phyloP scores from a whole-genome alignment of 768 basidiomycete species.

The Russula earlei region DNA sequence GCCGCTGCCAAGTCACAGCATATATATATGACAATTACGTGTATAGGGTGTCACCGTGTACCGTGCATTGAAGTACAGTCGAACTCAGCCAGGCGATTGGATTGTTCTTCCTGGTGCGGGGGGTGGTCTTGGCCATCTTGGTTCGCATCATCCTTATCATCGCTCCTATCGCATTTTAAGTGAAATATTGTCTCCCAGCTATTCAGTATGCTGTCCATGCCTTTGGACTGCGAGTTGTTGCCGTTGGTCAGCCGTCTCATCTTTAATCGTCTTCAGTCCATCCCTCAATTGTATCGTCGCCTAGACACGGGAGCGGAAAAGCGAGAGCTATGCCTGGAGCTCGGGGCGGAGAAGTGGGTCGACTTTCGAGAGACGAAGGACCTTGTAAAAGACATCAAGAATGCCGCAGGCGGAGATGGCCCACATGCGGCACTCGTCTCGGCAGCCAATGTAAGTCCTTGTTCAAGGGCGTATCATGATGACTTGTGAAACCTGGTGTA shows the following conservation, averaged over 20 bases:
- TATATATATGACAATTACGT: background rate
- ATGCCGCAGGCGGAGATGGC: conserved; percentile 54
- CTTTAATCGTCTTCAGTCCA: background rate
- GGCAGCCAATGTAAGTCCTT: conserved; percentile 36
- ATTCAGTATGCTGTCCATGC: conserved; percentile 65
- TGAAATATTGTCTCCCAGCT: conserved; percentile 29
- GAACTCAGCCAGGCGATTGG: conserved; percentile 61
- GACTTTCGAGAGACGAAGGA: conserved; percentile 67
- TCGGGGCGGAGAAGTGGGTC: conserved; percentile 70
- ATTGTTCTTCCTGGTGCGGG: conserved; percentile 71
- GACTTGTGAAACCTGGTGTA: conserved; percentile 20
- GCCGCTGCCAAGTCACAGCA: background rate
- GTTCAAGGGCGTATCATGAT: conserved; percentile 21
- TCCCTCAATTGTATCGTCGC: background rate
- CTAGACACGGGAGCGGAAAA: conserved; percentile 69
- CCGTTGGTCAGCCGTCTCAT: conserved; percentile 38
- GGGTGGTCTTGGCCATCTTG: conserved; percentile 77
- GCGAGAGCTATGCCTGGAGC: conserved; percentile 43
- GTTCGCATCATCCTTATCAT: conserved; percentile 26
- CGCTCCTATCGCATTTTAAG: background rate
- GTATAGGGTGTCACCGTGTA: conserved; percentile 76
- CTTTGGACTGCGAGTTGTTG: conserved; percentile 73
- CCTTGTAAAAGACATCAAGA: conserved; percentile 54
- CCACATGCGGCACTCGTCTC: conserved; percentile 64
- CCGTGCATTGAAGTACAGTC: conserved; percentile 69